Conservation (phyloP, 768 basidiomycete species). For the Collybia sp. region DNA sequence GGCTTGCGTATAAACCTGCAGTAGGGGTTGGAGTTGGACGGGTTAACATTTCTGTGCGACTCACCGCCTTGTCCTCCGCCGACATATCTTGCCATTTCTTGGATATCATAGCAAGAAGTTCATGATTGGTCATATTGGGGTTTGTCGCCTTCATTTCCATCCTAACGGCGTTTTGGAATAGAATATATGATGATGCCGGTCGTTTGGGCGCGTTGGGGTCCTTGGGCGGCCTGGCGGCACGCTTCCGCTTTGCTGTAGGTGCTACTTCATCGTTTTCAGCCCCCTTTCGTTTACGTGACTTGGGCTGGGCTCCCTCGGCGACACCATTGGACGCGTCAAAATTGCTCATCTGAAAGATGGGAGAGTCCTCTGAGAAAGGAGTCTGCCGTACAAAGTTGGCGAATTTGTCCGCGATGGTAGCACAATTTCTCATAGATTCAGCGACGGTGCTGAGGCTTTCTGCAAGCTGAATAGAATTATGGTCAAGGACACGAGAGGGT, state of each 20-base stretch:
- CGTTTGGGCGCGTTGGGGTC: constrained; percentile 96
- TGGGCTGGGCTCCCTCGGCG: constrained; percentile 13
- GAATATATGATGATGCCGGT: constrained; percentile 87
- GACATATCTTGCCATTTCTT: constrained; percentile 70
- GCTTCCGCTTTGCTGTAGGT: constrained; percentile 48
- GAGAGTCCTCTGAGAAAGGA: constrained; percentile 4
- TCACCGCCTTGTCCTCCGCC: constrained; percentile 68
- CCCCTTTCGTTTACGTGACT: constrained; percentile 52
- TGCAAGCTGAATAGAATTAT: constrained; percentile 40
- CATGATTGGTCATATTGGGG: constrained; percentile 63
- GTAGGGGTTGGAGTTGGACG: not conserved
- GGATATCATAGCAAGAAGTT: constrained; percentile 68
- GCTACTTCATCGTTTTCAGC: constrained; percentile 34
- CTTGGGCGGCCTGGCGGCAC: constrained; percentile 66
- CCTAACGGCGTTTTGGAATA: constrained; percentile 92
- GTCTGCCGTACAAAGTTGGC: constrained; percentile 40
- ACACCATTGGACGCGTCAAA: constrained; percentile 10
- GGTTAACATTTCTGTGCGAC: constrained; percentile 24
- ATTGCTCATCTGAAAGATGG: not conserved
- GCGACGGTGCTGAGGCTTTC: constrained; percentile 52
- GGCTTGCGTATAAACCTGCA: constrained; percentile 48
- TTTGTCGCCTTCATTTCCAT: constrained; percentile 61
- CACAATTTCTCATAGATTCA: constrained; percentile 58
- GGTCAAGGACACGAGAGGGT: constrained; percentile 7
- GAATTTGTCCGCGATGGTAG: constrained; percentile 56